phyloP scores from a whole-genome alignment of 208 protist genomes.

The Leptomonas pyrrhocoris region DNA sequence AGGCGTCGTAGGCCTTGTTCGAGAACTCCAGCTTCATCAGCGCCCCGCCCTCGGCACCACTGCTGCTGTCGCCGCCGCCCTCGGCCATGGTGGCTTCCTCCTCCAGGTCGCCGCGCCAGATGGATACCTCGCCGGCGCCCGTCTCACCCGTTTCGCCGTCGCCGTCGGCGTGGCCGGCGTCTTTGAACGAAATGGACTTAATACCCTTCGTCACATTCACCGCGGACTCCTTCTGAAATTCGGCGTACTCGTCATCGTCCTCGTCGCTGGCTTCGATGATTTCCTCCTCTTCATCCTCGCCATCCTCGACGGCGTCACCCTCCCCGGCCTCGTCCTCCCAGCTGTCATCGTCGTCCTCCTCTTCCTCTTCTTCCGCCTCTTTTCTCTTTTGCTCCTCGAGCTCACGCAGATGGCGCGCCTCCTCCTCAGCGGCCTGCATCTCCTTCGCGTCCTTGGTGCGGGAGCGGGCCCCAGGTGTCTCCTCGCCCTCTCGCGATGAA shows the following conservation, averaged over 20 bases:
- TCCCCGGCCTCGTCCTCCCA: slow-evolving; percentile 40
- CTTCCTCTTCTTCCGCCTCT: slow-evolving; percentile 16
- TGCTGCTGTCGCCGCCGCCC: too few species aligned
- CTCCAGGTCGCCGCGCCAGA: slow-evolving; percentile 37
- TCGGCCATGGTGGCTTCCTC: slow-evolving; percentile 27
- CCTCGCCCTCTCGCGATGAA: slow-evolving; percentile 39
- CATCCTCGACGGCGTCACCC: slow-evolving; percentile 38
- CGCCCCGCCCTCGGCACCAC: slow-evolving; percentile 21
- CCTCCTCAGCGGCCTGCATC: slow-evolving; percentile 48
- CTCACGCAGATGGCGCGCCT: slow-evolving; percentile 32
- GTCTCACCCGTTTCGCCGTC: slow-evolving; percentile 30
- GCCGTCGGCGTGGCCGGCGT: slow-evolving; percentile 20
- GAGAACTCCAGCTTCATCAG: slow-evolving; percentile 68
- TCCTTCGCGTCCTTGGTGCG: slow-evolving; percentile 48
- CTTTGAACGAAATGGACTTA: slow-evolving; percentile 60
- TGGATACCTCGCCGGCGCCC: slow-evolving; percentile 34
- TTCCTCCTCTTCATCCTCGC: slow-evolving; percentile 53
- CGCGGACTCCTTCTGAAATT: slow-evolving; percentile 71
- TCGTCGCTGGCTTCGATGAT: slow-evolving; percentile 63
- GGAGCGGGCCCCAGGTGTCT: slow-evolving; percentile 25
- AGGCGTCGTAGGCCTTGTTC: slow-evolving; percentile 91
- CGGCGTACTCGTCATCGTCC: slow-evolving; percentile 79
- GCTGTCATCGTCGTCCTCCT: slow-evolving; percentile 43
- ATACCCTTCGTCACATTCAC: slow-evolving; percentile 39
- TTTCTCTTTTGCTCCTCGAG: slow-evolving; percentile 15